Conservation (phyloP, 2,329 filamentous ascomycete species). For the Pyricularia pennisetigena region DNA sequence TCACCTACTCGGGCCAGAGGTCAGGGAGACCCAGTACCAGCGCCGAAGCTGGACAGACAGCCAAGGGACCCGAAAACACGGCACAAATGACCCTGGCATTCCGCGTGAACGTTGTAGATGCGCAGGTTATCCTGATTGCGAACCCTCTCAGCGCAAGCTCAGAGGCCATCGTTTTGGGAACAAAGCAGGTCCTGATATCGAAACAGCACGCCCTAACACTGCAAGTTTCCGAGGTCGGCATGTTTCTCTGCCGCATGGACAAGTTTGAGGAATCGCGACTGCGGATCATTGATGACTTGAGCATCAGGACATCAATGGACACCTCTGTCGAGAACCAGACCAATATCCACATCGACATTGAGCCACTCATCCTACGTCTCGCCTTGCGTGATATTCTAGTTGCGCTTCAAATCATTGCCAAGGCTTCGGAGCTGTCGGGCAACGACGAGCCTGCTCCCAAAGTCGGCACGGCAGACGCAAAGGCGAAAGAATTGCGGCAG, state of each 20-base stretch:
- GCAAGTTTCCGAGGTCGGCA: constrained; percentile 87
- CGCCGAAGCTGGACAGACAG: constrained; percentile 8
- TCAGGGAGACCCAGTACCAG: constrained; percentile 18
- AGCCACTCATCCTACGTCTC: constrained; percentile 81
- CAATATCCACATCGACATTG: constrained; percentile 77
- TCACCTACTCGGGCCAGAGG: constrained; percentile 27
- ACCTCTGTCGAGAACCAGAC: constrained; percentile 51
- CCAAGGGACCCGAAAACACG: constrained; percentile 13
- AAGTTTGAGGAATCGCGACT: constrained; percentile 84
- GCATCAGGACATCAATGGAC: constrained; percentile 81
- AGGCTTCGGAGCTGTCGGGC: constrained; percentile 79
- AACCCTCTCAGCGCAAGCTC: constrained; percentile 85
- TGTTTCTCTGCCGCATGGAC: constrained; percentile 99
- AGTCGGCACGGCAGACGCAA: constrained; percentile 36
- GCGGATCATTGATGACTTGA: constrained; percentile 94
- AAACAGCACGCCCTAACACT: constrained; percentile 91
- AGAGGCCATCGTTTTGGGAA: constrained; percentile 90
- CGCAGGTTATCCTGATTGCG: constrained; percentile 91
- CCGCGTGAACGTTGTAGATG: constrained; percentile 88
- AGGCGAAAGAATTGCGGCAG: constrained; percentile 42
- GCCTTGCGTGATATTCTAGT: constrained; percentile 92
- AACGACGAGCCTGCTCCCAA: constrained; percentile 32
- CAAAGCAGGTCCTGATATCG: constrained; percentile 85
- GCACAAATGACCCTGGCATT: constrained; percentile 68
- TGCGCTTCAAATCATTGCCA: constrained; percentile 83